phyloP scores from a whole-genome alignment of 495 filamentous ascomycete species.

The Platismatia glauca region DNA sequence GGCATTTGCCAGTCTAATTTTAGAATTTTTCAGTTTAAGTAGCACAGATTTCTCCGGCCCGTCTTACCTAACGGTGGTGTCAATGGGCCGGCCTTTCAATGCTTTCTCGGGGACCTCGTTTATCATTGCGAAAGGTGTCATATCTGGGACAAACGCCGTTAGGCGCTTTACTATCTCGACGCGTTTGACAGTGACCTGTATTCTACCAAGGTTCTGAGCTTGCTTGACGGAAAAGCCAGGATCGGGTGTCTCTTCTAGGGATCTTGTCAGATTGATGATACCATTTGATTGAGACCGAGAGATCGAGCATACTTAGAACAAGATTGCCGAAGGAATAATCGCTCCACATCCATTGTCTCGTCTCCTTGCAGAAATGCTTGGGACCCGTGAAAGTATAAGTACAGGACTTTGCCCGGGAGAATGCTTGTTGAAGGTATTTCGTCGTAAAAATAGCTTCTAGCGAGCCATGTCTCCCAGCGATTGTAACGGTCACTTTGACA shows the following conservation, averaged over 20 bases:
- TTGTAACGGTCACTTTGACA: rapidly evolving
- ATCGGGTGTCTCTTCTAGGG: neutral
- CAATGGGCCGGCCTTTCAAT: slow-evolving; percentile 4
- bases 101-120: slow-evolving; percentile 3
- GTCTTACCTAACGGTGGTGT: neutral
- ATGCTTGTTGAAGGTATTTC: rapidly evolving
- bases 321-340: slow-evolving; percentile 3
- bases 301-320: neutral
- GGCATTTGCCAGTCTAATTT: neutral
- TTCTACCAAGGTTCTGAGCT: neutral
- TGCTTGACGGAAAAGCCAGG: too few species aligned
- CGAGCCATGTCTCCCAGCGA: neutral
- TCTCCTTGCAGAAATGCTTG: neutral
- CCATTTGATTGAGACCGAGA: neutral
- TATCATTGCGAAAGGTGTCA: neutral
- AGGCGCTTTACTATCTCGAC: neutral
- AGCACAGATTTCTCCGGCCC: neutral
- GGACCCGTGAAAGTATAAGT: neutral
- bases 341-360: slow-evolving; percentile 5
- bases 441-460: neutral
- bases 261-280: neutral
- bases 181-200: neutral
- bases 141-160: neutral
- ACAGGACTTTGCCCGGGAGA: neutral
- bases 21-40: neutral